Percentiles rank a stretch among this genome's conserved stretches.
phyloP scores from a whole-genome alignment of 2,329 filamentous ascomycete genomes.

The Fusarium continuum region DNA sequence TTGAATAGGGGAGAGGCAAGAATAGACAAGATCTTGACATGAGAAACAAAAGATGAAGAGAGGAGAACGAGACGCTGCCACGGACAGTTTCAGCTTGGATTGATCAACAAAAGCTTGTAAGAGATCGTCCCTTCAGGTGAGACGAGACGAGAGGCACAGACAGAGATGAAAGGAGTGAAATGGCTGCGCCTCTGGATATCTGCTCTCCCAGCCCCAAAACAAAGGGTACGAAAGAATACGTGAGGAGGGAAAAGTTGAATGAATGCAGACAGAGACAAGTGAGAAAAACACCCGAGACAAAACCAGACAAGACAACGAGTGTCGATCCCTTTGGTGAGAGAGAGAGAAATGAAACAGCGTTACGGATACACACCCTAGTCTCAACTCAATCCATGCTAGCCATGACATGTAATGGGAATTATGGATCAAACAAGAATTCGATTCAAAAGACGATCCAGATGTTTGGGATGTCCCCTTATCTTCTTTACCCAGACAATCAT shows the following conservation, averaged over 20 bases:
- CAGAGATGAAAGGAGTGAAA: background rate
- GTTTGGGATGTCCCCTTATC: background rate
- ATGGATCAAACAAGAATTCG: slow-evolving; percentile 7
- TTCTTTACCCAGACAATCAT: background rate
- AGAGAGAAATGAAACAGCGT: slow-evolving; percentile 25
- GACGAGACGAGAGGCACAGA: slow-evolving; percentile 5
- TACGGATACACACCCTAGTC: slow-evolving; percentile 15
- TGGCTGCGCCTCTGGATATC: slow-evolving; percentile 4
- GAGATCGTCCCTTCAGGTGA: background rate
- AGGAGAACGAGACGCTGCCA: slow-evolving; percentile 11
- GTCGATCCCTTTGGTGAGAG: slow-evolving; percentile 22
- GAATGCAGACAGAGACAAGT: background rate
- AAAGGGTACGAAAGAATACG: background rate
- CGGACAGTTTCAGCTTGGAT: slow-evolving; percentile 3
- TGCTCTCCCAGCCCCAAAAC: background rate
- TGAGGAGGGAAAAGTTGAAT: background rate
- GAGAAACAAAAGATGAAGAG: background rate
- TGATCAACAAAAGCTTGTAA: slow-evolving; percentile 5
- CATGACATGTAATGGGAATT: slow-evolving; percentile 18
- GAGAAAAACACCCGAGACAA: slow-evolving; percentile 8
- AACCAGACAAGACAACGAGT: slow-evolving; percentile 1
- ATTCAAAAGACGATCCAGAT: background rate
- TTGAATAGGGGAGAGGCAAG: slow-evolving; percentile 23
- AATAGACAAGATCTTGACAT: background rate
- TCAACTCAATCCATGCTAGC: no score